Evolutionary conservation across 257 asterid species (phyloP).

Genomic region (Linaria vulgaris): DNA sequence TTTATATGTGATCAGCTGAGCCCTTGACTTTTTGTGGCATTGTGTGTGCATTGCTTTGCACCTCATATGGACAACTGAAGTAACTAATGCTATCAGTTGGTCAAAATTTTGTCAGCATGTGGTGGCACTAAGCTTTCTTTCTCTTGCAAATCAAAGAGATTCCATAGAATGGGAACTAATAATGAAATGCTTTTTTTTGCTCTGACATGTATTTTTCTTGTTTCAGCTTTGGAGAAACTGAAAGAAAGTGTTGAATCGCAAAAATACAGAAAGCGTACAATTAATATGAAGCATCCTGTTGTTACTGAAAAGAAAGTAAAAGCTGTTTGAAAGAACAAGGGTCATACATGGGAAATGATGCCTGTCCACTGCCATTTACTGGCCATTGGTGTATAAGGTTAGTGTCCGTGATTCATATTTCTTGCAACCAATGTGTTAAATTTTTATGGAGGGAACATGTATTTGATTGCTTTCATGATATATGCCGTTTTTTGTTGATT

Average conservation of each 20-base stretch:
- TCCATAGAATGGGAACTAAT: background rate
- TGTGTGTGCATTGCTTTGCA: too few relatives aligned
- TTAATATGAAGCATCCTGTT: constrained; percentile 27
- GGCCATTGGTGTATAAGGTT: constrained; percentile 8
- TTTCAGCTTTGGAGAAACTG: constrained; percentile 72
- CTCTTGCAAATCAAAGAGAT: background rate
- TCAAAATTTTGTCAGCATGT: too few relatives aligned
- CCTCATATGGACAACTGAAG: too few relatives aligned
- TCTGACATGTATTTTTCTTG: constrained; percentile 17
- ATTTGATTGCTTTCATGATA: background rate
- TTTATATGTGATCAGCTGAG: too few relatives aligned
- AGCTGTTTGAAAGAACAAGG: constrained; percentile 23
- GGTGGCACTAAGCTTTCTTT: background rate
- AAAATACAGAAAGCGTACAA: constrained; percentile 42
- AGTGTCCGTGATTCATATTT: background rate
- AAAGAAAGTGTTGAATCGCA: constrained; percentile 61
- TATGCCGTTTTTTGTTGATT: background rate
- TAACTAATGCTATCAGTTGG: too few relatives aligned
- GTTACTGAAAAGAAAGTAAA: constrained; percentile 27
- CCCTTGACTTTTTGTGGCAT: too few relatives aligned
- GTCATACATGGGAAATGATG: constrained; percentile 1
- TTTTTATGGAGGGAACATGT: background rate
- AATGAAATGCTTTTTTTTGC: background rate
- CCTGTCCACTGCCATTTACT: background rate
- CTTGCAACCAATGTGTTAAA: background rate